Evolutionary conservation across 2,329 filamentous ascomycete species (phyloP).

Genomic region (Neofusicoccum cordaticola): DNA sequence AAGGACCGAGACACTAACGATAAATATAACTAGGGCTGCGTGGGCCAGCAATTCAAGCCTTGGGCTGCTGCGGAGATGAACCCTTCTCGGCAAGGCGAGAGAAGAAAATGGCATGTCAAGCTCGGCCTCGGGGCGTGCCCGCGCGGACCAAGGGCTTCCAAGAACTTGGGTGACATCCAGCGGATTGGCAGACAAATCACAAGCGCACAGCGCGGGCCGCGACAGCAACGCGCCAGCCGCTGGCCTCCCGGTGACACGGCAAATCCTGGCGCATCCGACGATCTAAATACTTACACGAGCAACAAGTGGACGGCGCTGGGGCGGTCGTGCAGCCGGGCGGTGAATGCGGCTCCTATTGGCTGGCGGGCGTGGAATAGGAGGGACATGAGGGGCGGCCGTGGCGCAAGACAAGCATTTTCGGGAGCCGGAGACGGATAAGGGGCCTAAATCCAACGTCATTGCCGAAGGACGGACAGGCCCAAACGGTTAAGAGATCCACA

Average conservation of each 20-base stretch:
- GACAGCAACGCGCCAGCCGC: not conserved
- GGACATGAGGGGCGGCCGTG: not conserved
- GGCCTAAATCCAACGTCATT: conserved; percentile 13
- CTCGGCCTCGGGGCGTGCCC: not conserved
- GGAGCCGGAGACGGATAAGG: conserved; percentile 13
- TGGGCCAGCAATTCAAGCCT: conserved; percentile 6
- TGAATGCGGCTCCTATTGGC: conserved; percentile 5
- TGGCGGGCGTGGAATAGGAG: not conserved
- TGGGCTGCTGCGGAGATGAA: conserved; percentile 14
- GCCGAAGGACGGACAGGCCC: not conserved
- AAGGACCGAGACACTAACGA: conserved; percentile 16
- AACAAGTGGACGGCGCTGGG: not conserved
- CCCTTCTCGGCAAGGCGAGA: conserved; percentile 8
- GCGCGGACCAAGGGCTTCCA: conserved; percentile 8
- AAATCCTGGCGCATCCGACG: conserved; percentile 12
- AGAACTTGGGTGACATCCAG: not conserved
- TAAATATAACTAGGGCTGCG: conserved; percentile 9
- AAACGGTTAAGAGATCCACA: conserved; percentile 5
- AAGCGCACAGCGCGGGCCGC: not conserved
- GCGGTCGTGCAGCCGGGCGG: not conserved
- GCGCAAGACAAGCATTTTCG: conserved; percentile 14
- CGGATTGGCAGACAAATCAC: not conserved
- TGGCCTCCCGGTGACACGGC: not conserved
- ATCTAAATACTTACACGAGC: conserved; percentile 12
- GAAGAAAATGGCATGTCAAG: not conserved